Conservation (phyloP, 139 green algal genomes). For the Chlorella sp. region DNA sequence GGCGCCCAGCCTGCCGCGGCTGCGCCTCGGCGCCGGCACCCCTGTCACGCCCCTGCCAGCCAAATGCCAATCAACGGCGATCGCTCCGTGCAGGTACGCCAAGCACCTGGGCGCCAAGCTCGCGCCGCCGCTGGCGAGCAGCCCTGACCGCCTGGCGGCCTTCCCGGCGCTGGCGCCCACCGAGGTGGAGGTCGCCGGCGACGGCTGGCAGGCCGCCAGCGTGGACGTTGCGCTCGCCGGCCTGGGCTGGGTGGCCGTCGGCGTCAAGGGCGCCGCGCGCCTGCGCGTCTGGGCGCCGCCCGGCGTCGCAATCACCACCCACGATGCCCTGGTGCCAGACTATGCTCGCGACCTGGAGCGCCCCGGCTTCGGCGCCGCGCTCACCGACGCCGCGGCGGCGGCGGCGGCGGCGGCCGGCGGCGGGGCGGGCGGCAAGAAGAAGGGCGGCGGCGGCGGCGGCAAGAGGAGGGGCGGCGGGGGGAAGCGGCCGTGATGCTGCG, state of each 20-base stretch:
- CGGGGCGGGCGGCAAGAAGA: no score
- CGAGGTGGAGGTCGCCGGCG: constrained; percentile 56
- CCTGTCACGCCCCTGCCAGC: neutral
- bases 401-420: neutral
- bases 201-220: constrained; percentile 47
- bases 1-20: neutral
- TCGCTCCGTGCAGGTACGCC: constrained; percentile 39
- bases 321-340: constrained; percentile 85
- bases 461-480: neutral
- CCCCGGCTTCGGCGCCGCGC: constrained; percentile 74
- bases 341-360: constrained; percentile 73
- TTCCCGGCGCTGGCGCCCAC: constrained; percentile 44
- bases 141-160: constrained; percentile 7
- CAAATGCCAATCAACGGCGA: no score
- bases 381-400: constrained; percentile 23
- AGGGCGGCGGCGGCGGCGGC: constrained; percentile 6
- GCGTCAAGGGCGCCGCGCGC: constrained; percentile 64
- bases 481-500: neutral
- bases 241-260: constrained; percentile 91
- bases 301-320: constrained; percentile 80
- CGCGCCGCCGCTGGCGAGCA: constrained; percentile 56
- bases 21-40: neutral
- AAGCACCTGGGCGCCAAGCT: constrained; percentile 68
- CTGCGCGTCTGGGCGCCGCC: constrained; percentile 83
- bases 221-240: constrained; percentile 75